Conservation (phyloP, 352 stramenopile genomes). For the Pilasporangium apinafurcum region DNA sequence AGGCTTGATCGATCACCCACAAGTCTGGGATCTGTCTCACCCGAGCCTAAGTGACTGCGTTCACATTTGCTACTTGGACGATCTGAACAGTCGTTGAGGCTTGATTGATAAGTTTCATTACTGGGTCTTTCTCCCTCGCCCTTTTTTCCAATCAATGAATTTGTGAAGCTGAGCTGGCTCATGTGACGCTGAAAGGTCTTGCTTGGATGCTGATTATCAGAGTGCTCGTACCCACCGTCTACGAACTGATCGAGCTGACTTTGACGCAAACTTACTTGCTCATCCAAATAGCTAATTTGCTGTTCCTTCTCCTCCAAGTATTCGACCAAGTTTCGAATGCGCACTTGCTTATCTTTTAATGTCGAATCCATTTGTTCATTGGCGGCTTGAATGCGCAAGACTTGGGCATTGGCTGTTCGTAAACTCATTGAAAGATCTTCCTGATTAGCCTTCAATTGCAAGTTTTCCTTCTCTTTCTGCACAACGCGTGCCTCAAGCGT, state of each 20-base stretch:
- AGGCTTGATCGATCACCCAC: too few relatives aligned
- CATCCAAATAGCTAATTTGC: conserved; percentile 55
- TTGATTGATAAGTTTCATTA: too few relatives aligned
- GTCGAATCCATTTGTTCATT: conserved; percentile 40
- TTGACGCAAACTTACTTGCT: conserved; percentile 46
- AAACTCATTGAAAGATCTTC: conserved; percentile 35
- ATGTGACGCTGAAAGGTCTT: too few relatives aligned
- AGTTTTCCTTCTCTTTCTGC: conserved; percentile 44
- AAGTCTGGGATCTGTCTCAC: too few relatives aligned
- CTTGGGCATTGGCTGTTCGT: conserved; percentile 40
- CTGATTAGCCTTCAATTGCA: conserved; percentile 51
- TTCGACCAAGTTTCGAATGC: conserved; percentile 45
- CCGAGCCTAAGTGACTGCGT: too few relatives aligned
- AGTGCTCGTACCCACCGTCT: too few relatives aligned
- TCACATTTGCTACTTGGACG: too few relatives aligned
- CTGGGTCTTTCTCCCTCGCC: too few relatives aligned
- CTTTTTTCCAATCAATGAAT: too few relatives aligned
- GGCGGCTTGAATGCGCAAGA: conserved; percentile 47
- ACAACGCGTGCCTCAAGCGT: conserved; percentile 44
- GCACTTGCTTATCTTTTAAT: conserved; percentile 50
- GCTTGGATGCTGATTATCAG: too few relatives aligned
- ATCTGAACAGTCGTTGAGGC: too few relatives aligned
- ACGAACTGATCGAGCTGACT: conserved; percentile 45
- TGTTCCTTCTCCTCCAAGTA: conserved; percentile 63
- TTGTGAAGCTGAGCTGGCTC: too few relatives aligned